These are phyloP conservation scores for Poa pratensis DNA, from an alignment of 176 grass and related monocot species.

Conservation along the genomic window DNA sequence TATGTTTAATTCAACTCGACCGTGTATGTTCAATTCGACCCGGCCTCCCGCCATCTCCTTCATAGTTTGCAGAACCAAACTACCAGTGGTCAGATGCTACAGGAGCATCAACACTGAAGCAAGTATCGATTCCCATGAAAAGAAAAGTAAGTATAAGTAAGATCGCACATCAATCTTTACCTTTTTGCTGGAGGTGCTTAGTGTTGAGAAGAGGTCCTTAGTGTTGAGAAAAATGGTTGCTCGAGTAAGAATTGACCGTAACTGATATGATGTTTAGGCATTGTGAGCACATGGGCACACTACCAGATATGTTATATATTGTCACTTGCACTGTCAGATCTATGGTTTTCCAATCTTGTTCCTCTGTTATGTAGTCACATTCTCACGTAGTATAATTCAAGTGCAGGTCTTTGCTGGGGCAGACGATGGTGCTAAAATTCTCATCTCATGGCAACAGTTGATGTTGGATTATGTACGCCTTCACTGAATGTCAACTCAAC, in stretches of 20 bases:
- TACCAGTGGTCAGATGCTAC: neutral
- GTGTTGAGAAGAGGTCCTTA: neutral
- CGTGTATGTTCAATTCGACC: slow-evolving; percentile 32
- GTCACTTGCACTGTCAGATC: neutral
- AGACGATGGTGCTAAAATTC: slow-evolving; percentile 48
- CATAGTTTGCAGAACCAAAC: slow-evolving; percentile 19
- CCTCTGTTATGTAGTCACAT: neutral
- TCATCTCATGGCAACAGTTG: slow-evolving; percentile 37
- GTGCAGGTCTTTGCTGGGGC: slow-evolving; percentile 52
- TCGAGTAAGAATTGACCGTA: neutral
- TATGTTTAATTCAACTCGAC: slow-evolving; percentile 38
- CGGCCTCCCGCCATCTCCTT: slow-evolving; percentile 33
- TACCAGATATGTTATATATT: neutral
- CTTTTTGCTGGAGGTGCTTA: neutral
- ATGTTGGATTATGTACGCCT: slow-evolving; percentile 45
- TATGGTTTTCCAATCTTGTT: slow-evolving; percentile 12
- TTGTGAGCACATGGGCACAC: neutral
- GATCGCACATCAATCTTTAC: slow-evolving; percentile 4
- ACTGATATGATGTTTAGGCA: neutral
- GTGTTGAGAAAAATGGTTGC: neutral
- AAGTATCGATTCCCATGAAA: no score
- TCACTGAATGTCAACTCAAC: slow-evolving; percentile 33
- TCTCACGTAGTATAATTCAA: slow-evolving; percentile 38
- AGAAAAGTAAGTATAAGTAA: slow-evolving; percentile 25
- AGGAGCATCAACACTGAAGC: slow-evolving; percentile 50